Conservation (phyloP, 179 eudicot genomes). For the Pouteria campechiana region DNA sequence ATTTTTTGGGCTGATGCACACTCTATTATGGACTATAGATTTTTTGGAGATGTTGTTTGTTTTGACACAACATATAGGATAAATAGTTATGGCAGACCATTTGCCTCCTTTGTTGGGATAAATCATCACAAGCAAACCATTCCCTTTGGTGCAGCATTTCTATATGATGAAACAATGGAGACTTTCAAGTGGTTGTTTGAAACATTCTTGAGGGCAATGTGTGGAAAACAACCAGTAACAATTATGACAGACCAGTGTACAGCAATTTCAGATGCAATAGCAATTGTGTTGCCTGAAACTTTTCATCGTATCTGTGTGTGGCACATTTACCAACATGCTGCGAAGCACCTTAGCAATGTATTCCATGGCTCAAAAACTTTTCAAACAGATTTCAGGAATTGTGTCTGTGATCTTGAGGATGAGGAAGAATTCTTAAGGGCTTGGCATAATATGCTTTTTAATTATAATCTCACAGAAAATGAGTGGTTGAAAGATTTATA, state of each 20-base stretch:
- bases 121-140: constrained; percentile 14
- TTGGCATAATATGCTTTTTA: constrained; percentile 11
- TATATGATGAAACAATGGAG: constrained; percentile 10
- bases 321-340: constrained; percentile 11
- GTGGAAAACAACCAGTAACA: constrained; percentile 8
- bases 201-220: constrained; percentile 6
- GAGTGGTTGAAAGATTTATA: constrained; percentile 11
- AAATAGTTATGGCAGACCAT: constrained; percentile 7
- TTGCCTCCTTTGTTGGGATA: constrained; percentile 7
- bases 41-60: constrained; percentile 13
- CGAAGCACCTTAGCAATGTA: constrained; percentile 2
- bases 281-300: constrained; percentile 4
- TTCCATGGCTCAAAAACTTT: constrained; percentile 3
- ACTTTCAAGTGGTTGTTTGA: constrained; percentile 16
- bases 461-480: constrained; percentile 8
- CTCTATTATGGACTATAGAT: constrained; percentile 6
- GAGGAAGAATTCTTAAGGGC: constrained; percentile 6
- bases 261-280: constrained; percentile 5
- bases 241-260: constrained; percentile 11
- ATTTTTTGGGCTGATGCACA: constrained; percentile 15
- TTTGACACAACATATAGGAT: constrained; percentile 10
- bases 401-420: constrained; percentile 4
- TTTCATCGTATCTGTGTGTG: constrained; percentile 11
- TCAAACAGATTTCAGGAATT: constrained; percentile 4
- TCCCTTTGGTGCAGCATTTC: constrained; percentile 13